Evolutionary conservation across 495 filamentous ascomycete species (phyloP).

Genomic region (Penicillium psychrofluorescens): DNA sequence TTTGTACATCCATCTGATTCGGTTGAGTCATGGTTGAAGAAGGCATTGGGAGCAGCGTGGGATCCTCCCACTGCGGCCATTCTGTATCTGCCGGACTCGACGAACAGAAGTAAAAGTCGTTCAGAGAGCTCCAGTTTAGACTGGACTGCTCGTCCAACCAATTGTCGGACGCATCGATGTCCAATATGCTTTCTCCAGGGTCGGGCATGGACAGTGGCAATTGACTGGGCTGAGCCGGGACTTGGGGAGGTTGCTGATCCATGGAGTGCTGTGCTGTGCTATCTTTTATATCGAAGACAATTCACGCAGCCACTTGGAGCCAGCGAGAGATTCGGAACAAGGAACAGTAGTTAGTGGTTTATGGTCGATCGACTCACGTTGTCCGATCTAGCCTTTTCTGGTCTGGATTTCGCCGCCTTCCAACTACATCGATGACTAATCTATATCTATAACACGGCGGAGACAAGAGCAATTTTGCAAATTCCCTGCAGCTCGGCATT

Average conservation of each 20-base stretch:
- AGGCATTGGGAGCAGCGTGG: neutral
- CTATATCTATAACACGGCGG: too few species aligned
- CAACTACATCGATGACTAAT: neutral
- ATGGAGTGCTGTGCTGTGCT: neutral
- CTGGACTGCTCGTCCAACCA: constrained; percentile 1
- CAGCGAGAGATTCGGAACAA: too few species aligned
- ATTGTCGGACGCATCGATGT: neutral
- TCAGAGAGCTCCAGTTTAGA: constrained; percentile 3
- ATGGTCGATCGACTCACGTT: neutral
- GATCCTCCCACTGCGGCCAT: constrained; percentile 6
- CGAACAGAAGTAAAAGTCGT: constrained; percentile 12
- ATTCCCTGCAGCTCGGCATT: too few species aligned
- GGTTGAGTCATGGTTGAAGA: too few species aligned
- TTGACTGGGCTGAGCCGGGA: constrained; percentile 1
- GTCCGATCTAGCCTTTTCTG: neutral
- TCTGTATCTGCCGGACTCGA: constrained; percentile 5
- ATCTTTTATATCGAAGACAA: too few species aligned
- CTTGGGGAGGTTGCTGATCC: constrained; percentile 3
- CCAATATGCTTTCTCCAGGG: constrained; percentile 4
- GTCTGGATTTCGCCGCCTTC: neutral
- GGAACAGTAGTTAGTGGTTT: neutral
- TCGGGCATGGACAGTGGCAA: constrained; percentile 7
- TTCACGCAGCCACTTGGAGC: too few species aligned
- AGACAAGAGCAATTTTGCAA: too few species aligned
- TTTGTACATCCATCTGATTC: neutral